Conservation (phyloP, 306 rosid species). For the Fragaria ananassa region DNA sequence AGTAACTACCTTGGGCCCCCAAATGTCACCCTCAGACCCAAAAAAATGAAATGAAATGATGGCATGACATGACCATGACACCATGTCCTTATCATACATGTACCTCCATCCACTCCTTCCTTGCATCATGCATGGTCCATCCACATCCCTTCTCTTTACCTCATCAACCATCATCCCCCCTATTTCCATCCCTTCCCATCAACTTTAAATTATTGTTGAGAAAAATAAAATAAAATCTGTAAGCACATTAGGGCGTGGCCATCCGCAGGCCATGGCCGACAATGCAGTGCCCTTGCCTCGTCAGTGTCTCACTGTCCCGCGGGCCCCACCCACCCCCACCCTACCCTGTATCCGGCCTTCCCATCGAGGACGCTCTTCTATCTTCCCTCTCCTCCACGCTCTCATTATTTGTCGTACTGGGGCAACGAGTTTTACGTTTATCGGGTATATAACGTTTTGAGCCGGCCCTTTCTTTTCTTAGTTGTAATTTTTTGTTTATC, state of each 20-base stretch:
- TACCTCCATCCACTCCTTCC: background rate
- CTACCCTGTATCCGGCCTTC: background rate
- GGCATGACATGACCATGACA: background rate
- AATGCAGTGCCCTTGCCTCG: slow-evolving; percentile 10
- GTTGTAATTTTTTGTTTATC: too few relatives aligned
- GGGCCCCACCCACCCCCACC: background rate
- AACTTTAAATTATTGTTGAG: background rate
- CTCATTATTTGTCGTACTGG: too few relatives aligned
- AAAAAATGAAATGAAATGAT: background rate
- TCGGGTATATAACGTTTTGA: too few relatives aligned
- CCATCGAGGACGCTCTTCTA: slow-evolving; percentile 7
- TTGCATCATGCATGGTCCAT: background rate
- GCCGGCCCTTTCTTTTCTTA: too few relatives aligned
- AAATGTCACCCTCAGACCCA: background rate
- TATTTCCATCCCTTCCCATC: background rate
- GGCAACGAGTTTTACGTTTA: too few relatives aligned
- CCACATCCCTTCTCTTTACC: background rate
- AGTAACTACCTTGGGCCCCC: background rate
- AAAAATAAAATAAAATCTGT: background rate
- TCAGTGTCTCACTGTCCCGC: slow-evolving; percentile 18
- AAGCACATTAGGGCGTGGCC: background rate
- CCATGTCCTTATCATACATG: background rate
- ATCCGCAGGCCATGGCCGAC: slow-evolving; percentile 26
- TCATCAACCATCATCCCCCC: background rate
- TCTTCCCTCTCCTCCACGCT: too few relatives aligned